Evolutionary conservation across 2,329 filamentous ascomycete genomes (phyloP).

Genomic region (Ophiostoma ips): DNA sequence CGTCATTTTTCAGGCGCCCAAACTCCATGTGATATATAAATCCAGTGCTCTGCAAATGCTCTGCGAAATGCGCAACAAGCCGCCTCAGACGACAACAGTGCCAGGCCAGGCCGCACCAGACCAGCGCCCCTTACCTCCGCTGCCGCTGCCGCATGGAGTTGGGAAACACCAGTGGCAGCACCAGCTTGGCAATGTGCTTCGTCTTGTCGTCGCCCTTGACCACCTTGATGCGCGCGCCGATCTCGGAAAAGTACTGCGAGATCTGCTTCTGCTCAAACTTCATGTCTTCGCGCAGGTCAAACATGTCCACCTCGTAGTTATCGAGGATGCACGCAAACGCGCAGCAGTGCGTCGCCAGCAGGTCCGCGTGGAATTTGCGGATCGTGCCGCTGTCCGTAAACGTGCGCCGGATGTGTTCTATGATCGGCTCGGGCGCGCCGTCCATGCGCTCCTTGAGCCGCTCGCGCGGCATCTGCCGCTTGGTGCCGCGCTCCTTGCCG

Average conservation of each 20-base stretch:
- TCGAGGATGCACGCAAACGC: slow-evolving; percentile 59
- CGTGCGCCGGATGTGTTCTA: slow-evolving; percentile 53
- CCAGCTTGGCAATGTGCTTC: slow-evolving; percentile 51
- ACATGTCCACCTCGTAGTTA: slow-evolving; percentile 58
- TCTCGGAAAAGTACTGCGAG: slow-evolving; percentile 58
- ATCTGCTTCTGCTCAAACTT: slow-evolving; percentile 58
- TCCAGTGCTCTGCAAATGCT: background rate
- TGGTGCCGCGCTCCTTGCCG: slow-evolving; percentile 32
- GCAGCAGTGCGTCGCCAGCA: slow-evolving; percentile 60
- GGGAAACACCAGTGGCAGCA: slow-evolving; percentile 71
- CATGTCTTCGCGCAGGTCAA: slow-evolving; percentile 56
- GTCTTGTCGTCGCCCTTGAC: slow-evolving; percentile 44
- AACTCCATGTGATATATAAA: slow-evolving; percentile 3
- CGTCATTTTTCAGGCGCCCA: slow-evolving; percentile 2
- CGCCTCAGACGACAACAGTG: background rate
- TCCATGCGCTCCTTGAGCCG: slow-evolving; percentile 44
- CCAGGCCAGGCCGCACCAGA: background rate
- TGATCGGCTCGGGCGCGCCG: slow-evolving; percentile 44
- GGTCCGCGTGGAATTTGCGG: slow-evolving; percentile 57
- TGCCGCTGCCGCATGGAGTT: slow-evolving; percentile 29
- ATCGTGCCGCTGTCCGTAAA: slow-evolving; percentile 53
- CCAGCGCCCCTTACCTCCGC: slow-evolving; percentile 2
- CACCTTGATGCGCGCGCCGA: slow-evolving; percentile 54
- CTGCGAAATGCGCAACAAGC: background rate
- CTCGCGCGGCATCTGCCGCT: slow-evolving; percentile 44